Evolutionary conservation across 2,329 filamentous ascomycete genomes (phyloP).

Genomic region (Ceratocystis albifundus): DNA sequence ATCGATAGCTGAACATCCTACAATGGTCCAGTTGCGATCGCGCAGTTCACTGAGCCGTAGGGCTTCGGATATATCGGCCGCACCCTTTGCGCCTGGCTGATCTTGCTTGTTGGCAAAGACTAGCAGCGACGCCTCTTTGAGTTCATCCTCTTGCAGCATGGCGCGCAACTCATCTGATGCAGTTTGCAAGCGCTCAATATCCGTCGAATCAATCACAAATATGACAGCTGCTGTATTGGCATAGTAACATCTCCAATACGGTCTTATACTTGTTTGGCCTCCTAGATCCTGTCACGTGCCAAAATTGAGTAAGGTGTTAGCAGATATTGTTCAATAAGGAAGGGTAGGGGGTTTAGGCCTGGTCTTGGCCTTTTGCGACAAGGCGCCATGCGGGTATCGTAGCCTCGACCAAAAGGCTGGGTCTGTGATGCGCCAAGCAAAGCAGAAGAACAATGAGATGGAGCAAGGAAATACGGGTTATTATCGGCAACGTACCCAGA

Average conservation of each 20-base stretch:
- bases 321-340: slow-evolving; percentile 20
- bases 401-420: slow-evolving; percentile 16
- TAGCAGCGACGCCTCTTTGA: slow-evolving; percentile 80
- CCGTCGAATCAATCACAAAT: slow-evolving; percentile 96
- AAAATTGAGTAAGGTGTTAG: slow-evolving; percentile 18
- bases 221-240: slow-evolving; percentile 97
- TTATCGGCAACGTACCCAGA: slow-evolving; percentile 58
- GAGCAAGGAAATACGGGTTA: neutral
- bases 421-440: neutral
- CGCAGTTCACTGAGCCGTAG: slow-evolving; percentile 79
- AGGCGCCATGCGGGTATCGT: neutral
- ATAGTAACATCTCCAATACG: slow-evolving; percentile 99
- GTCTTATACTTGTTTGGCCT: slow-evolving; percentile 95
- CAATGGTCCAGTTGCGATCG: slow-evolving; percentile 98
- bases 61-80: slow-evolving; percentile 91
- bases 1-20: slow-evolving; percentile 92
- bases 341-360: no score
- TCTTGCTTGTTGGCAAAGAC: slow-evolving; percentile 99
- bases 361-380: neutral
- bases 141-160: slow-evolving; percentile 95
- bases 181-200: slow-evolving; percentile 88
- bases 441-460: neutral
- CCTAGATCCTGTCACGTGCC: slow-evolving; percentile 58
- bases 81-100: slow-evolving; percentile 90
- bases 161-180: slow-evolving; percentile 84